phyloP scores from a whole-genome alignment of 306 rosid genomes.

The Boehmeria nivea region DNA sequence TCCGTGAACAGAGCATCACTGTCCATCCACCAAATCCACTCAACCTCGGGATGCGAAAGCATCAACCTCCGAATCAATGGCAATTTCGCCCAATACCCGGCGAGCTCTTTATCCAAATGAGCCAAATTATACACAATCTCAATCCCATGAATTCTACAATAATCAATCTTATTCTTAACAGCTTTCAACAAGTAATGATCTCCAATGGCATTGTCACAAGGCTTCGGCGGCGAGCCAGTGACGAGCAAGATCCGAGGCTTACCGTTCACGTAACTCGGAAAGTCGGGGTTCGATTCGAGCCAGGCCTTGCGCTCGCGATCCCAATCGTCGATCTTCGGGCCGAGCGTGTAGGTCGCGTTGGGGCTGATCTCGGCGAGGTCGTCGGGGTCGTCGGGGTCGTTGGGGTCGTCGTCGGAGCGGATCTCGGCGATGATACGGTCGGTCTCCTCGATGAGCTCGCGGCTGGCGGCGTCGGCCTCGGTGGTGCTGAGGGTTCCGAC shows the following conservation, averaged over 20 bases:
- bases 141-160: conserved; percentile 91
- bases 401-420: conserved; percentile 77
- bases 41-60: conserved; percentile 94
- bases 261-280: conserved; percentile 56
- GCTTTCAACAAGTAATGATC: conserved; percentile 84
- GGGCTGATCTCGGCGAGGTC: conserved; percentile 40
- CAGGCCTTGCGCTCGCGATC: conserved; percentile 52
- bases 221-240: conserved; percentile 92
- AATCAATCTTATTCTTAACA: conserved; percentile 89
- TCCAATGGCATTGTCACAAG: conserved; percentile 93
- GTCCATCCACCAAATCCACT: conserved; percentile 99
- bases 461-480: conserved; percentile 63
- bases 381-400: conserved; percentile 49
- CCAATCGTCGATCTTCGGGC: conserved; percentile 73
- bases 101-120: conserved; percentile 87
- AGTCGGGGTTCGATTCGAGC: conserved; percentile 62
- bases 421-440: conserved; percentile 90
- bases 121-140: conserved; percentile 93
- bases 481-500: conserved; percentile 63
- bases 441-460: conserved; percentile 67
- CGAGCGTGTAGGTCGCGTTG: conserved; percentile 68
- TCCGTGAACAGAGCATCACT: conserved; percentile 97
- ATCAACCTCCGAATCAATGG: conserved; percentile 80
- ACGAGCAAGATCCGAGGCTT: conserved; percentile 78
- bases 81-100: conserved; percentile 98